phyloP scores from a whole-genome alignment of 164 flowering plant genomes.

The Echeveria elegans region DNA sequence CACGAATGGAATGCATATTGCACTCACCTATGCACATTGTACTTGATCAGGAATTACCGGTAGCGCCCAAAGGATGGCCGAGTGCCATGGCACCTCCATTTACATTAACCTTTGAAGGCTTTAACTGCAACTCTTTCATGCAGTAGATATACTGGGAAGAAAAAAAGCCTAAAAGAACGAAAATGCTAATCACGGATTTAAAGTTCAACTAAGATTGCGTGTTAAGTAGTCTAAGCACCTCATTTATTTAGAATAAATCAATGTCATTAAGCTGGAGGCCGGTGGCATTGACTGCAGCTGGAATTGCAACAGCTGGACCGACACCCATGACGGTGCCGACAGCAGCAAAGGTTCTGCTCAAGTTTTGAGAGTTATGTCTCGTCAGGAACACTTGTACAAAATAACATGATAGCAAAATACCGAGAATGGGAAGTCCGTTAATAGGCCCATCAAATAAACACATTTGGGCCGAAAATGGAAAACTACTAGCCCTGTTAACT shows the following conservation, averaged over 20 bases:
- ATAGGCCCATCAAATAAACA: no score
- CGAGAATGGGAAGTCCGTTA: constrained; percentile 87
- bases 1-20: no score
- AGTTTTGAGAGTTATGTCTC: neutral
- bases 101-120: constrained; percentile 50
- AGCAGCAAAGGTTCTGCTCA: constrained; percentile 75
- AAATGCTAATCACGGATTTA: neutral
- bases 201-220: neutral
- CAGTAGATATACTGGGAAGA: constrained; percentile 63
- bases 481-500: no score
- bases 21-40: constrained; percentile 32
- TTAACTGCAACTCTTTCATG: constrained; percentile 41
- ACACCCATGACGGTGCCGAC: constrained; percentile 94
- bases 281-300: constrained; percentile 90
- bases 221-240: constrained; percentile 36
- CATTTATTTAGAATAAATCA: constrained; percentile 94
- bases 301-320: constrained; percentile 97
- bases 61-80: constrained; percentile 60
- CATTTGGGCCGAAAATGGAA: no score
- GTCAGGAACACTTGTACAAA: neutral
- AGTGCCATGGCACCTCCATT: constrained; percentile 74
- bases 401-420: constrained; percentile 18
- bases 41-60: constrained; percentile 39
- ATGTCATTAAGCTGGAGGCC: constrained; percentile 81
- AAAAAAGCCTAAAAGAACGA: constrained; percentile 43